Evolutionary conservation across 805 yeast species (phyloP).

Genomic region (Teunomyces lycoperdinae): DNA sequence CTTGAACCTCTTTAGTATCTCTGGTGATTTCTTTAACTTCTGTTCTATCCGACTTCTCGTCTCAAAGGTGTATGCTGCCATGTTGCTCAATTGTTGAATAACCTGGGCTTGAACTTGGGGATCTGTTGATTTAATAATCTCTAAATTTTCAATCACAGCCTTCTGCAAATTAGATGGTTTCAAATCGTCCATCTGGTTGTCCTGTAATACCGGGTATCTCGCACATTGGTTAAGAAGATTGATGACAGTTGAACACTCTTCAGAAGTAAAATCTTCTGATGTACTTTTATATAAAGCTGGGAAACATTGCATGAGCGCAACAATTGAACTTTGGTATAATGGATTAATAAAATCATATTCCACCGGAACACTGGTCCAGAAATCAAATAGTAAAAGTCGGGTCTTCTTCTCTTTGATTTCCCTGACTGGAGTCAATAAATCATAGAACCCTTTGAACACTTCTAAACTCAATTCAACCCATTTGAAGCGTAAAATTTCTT

Average conservation of each 20-base stretch:
- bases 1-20: constrained; percentile 45
- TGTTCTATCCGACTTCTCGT: constrained; percentile 55
- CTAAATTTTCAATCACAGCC: constrained; percentile 52
- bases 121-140: constrained; percentile 26
- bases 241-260: constrained; percentile 49
- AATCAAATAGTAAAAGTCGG: constrained; percentile 41
- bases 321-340: constrained; percentile 59
- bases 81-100: constrained; percentile 52
- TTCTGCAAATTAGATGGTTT: constrained; percentile 60
- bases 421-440: constrained; percentile 39
- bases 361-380: constrained; percentile 47
- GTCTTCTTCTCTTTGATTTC: constrained; percentile 12
- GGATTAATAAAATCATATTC: constrained; percentile 41
- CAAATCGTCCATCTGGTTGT: constrained; percentile 48
- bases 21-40: constrained; percentile 39
- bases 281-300: constrained; percentile 43
- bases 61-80: constrained; percentile 59
- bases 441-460: constrained; percentile 53
- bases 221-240: constrained; percentile 62
- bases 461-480: constrained; percentile 54
- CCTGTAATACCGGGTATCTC: constrained; percentile 71
- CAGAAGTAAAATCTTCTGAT: constrained; percentile 25
- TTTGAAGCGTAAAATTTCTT: constrained; percentile 33
- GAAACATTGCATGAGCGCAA: constrained; percentile 54
- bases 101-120: constrained; percentile 40